These are phyloP conservation scores for Berkeleyomyces basicola DNA, from an alignment of 2,329 filamentous ascomycete genomes.

Conservation along the genomic window DNA sequence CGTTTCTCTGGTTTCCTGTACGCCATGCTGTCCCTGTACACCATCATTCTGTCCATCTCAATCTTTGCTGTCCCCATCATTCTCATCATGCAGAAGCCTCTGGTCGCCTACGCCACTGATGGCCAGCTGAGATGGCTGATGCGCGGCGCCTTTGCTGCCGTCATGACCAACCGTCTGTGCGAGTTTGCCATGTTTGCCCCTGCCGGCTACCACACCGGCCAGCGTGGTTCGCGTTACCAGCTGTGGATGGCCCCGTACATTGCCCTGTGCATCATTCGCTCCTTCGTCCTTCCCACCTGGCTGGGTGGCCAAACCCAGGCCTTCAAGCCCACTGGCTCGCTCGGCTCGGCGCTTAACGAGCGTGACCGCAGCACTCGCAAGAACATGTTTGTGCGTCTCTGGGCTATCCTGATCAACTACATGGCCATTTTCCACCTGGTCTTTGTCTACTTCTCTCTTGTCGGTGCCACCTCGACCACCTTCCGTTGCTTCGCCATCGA, in stretches of 20 bases:
- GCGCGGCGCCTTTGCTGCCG: slow-evolving; percentile 35
- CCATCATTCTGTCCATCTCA: slow-evolving; percentile 35
- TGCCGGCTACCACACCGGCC: slow-evolving; percentile 41
- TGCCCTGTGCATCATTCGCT: slow-evolving; percentile 38
- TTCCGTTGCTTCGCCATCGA: slow-evolving; percentile 32
- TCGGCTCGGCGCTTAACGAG: slow-evolving; percentile 40
- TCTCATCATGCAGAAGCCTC: slow-evolving; percentile 36
- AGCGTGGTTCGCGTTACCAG: slow-evolving; percentile 37
- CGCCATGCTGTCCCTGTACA: slow-evolving; percentile 37
- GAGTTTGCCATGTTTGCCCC: slow-evolving; percentile 43
- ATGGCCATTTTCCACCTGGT: slow-evolving; percentile 37
- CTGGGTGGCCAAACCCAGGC: slow-evolving; percentile 40
- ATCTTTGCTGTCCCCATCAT: slow-evolving; percentile 44
- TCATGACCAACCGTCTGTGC: slow-evolving; percentile 35
- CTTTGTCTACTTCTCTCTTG: slow-evolving; percentile 37
- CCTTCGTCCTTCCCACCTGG: slow-evolving; percentile 41
- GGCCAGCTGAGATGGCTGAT: slow-evolving; percentile 42
- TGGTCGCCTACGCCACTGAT: slow-evolving; percentile 37
- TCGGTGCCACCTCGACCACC: slow-evolving; percentile 32
- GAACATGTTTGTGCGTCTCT: slow-evolving; percentile 36
- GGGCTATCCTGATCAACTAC: slow-evolving; percentile 38
- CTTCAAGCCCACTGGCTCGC: slow-evolving; percentile 44
- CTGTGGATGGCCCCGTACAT: slow-evolving; percentile 49
- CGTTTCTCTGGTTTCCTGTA: slow-evolving; percentile 44
- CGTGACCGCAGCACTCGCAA: slow-evolving; percentile 35